Conservation (phyloP, 106 monocot genomes). For the Acorus calamus region DNA sequence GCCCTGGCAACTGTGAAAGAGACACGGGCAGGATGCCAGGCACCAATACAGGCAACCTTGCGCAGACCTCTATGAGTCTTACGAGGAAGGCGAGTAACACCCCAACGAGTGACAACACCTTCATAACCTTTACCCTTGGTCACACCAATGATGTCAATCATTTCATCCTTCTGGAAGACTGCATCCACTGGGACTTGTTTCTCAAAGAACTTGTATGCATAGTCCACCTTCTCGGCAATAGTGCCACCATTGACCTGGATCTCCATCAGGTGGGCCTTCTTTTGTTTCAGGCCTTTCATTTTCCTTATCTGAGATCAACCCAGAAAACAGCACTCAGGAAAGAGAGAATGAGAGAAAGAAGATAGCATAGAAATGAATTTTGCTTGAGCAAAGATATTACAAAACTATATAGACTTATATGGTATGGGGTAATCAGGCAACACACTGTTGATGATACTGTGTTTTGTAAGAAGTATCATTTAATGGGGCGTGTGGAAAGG, state of each 20-base stretch:
- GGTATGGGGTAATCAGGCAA: too few relatives aligned
- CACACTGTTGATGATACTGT: too few relatives aligned
- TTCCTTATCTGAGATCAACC: too few relatives aligned
- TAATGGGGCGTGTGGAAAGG: too few relatives aligned
- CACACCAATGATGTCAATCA: slow-evolving; percentile 47
- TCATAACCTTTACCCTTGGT: slow-evolving; percentile 48
- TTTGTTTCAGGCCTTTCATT: too few relatives aligned
- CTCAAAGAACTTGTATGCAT: slow-evolving; percentile 31
- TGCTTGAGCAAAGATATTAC: too few relatives aligned
- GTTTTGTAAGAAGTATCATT: too few relatives aligned
- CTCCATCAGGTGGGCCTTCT: not conserved
- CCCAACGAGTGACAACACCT: slow-evolving; percentile 48
- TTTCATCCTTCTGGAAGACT: slow-evolving; percentile 41
- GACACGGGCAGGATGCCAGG: slow-evolving; percentile 46
- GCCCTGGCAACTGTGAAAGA: slow-evolving; percentile 45
- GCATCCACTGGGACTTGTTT: slow-evolving; percentile 35
- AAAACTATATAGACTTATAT: too few relatives aligned
- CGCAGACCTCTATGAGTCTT: slow-evolving; percentile 42
- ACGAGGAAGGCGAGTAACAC: slow-evolving; percentile 38
- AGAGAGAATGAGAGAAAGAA: too few relatives aligned
- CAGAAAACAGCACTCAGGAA: too few relatives aligned
- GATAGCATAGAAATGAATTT: too few relatives aligned
- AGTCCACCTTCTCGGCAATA: slow-evolving; percentile 36
- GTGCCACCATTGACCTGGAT: slow-evolving; percentile 46
- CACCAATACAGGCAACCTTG: slow-evolving; percentile 50